Percentiles rank a stretch among this genome's conserved stretches.
phyloP scores from a whole-genome alignment of 192 early-diverging fungal species.

The Backusella circina region DNA sequence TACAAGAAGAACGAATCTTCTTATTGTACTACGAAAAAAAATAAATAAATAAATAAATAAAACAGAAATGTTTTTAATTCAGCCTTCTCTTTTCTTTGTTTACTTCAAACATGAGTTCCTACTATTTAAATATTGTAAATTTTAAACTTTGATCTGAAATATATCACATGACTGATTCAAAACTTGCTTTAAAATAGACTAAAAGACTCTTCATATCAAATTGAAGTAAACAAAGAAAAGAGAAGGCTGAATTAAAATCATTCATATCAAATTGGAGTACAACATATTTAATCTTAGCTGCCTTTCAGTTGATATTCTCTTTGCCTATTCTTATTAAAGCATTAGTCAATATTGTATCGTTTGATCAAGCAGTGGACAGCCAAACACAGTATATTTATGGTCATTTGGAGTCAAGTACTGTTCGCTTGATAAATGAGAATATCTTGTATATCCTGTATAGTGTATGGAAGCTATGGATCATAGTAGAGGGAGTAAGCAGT shows the following conservation, averaged over 20 bases:
- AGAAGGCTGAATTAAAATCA: background rate
- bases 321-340: background rate
- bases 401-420: background rate
- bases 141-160: background rate
- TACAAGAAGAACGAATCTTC: background rate
- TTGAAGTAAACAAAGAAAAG: background rate
- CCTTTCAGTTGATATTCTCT: background rate
- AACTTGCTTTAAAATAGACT: background rate
- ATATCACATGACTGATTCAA: background rate
- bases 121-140: background rate
- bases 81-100: background rate
- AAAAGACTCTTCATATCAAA: constrained; percentile 6
- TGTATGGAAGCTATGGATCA: constrained; percentile 7
- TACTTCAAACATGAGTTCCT: background rate
- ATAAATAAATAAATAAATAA: background rate
- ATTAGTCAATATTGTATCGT: background rate
- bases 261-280: constrained; percentile 1
- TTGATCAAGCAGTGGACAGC: background rate
- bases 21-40: background rate
- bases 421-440: background rate
- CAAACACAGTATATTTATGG: background rate
- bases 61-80: background rate
- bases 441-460: background rate
- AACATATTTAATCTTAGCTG: background rate
- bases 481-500: background rate